Percentiles rank a stretch among this genome's conserved stretches.
Evolutionary conservation across 169 alveolate species (phyloP).

Genomic region (Plasmodium adleri): DNA sequence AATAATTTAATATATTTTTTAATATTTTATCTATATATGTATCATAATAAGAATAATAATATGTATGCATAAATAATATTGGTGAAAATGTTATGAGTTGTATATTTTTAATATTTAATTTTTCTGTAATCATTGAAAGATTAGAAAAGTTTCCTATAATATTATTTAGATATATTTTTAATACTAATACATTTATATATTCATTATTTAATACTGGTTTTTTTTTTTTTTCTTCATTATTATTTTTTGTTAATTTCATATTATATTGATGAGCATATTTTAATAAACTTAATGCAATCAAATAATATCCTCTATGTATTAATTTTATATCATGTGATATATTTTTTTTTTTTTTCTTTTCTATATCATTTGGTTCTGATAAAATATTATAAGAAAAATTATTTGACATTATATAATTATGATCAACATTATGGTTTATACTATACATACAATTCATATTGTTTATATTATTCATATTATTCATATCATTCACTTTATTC

Average conservation of each 20-base stretch:
- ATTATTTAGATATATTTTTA: slow-evolving; percentile 42
- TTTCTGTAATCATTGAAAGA: slow-evolving; percentile 19
- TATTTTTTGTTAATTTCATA: slow-evolving; percentile 10
- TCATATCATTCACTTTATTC: background rate
- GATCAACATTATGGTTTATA: slow-evolving; percentile 6
- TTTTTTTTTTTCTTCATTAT: slow-evolving; percentile 49
- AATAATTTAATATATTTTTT: slow-evolving; percentile 39
- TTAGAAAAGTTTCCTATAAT: slow-evolving; percentile 48
- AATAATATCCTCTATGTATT: slow-evolving; percentile 17
- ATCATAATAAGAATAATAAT: slow-evolving; percentile 42
- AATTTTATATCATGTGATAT: background rate
- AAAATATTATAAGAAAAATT: background rate
- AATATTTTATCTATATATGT: slow-evolving; percentile 8
- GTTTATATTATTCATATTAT: background rate
- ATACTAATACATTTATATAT: slow-evolving; percentile 40
- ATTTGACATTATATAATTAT: background rate
- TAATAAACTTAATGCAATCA: slow-evolving; percentile 33
- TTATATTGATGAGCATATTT: slow-evolving; percentile 44
- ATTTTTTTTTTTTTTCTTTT: background rate
- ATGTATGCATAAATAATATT: slow-evolving; percentile 42
- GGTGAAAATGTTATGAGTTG: slow-evolving; percentile 57
- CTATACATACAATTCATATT: background rate
- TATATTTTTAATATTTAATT: slow-evolving; percentile 58
- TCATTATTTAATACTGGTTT: slow-evolving; percentile 42
- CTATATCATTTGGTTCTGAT: background rate